Evolutionary conservation across 306 rosid species (phyloP).

Genomic region (Rosa persica): DNA sequence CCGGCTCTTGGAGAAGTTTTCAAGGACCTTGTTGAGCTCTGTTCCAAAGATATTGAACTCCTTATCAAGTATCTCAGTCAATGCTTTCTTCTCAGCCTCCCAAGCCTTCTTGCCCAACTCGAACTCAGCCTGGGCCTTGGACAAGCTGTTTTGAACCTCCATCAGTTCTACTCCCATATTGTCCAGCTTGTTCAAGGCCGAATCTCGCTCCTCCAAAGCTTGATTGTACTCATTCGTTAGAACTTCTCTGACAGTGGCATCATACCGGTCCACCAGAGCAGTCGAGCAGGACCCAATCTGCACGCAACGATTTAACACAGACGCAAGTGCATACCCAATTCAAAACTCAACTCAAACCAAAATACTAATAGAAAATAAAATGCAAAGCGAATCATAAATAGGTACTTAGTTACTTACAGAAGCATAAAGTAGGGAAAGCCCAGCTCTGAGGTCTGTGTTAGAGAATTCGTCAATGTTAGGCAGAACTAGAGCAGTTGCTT

Average conservation of each 20-base stretch:
- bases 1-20: neutral
- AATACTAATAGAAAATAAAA: neutral
- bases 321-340: neutral
- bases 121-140: neutral
- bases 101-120: neutral
- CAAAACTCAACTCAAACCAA: neutral
- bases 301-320: neutral
- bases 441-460: neutral
- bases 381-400: neutral
- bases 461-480: neutral
- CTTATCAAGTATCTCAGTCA: neutral
- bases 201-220: neutral
- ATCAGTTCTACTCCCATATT: neutral
- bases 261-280: neutral
- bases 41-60: neutral
- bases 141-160: neutral
- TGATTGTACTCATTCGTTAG: neutral
- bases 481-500: neutral
- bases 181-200: neutral
- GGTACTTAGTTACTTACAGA: neutral
- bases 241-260: neutral
- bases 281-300: neutral
- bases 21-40: neutral
- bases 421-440: neutral
- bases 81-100: neutral